Percentiles rank a stretch among this genome's conserved stretches.
These are phyloP conservation scores for Dactylorhiza incarnata DNA, from an alignment of 106 monocot genomes.

Conservation along the genomic window DNA sequence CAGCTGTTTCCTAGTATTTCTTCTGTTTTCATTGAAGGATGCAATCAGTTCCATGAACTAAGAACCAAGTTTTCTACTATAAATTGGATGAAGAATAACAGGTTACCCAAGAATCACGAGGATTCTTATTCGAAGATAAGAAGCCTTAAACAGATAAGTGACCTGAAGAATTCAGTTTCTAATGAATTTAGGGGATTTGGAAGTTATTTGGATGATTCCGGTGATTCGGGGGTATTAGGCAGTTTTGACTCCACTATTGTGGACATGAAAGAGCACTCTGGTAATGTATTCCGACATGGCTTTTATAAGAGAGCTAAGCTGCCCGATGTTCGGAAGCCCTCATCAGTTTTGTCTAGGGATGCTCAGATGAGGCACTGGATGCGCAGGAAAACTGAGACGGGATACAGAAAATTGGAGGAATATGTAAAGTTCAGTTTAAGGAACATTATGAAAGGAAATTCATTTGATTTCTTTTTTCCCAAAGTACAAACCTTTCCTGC, in stretches of 20 bases:
- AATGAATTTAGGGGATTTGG: constrained; percentile 27
- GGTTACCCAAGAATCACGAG: constrained; percentile 24
- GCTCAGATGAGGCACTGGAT: constrained; percentile 82
- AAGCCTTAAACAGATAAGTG: constrained; percentile 67
- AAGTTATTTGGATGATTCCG: constrained; percentile 28
- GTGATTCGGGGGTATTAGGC: constrained; percentile 18
- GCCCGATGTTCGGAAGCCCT: constrained; percentile 62
- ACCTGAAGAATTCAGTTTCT: constrained; percentile 28
- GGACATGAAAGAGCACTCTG: constrained; percentile 30
- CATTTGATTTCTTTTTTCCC: constrained; percentile 62
- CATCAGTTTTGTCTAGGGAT: constrained; percentile 69
- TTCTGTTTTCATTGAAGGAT: constrained; percentile 62
- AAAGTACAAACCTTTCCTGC: constrained; percentile 42
- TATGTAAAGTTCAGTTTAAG: constrained; percentile 63
- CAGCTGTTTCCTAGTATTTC: constrained; percentile 50
- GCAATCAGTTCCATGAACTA: constrained; percentile 73
- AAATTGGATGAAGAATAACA: constrained; percentile 47
- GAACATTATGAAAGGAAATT: constrained; percentile 84
- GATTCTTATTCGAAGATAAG: constrained; percentile 54
- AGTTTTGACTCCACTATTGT: constrained; percentile 13
- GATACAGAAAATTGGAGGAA: constrained; percentile 78
- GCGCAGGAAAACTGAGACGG: constrained; percentile 68
- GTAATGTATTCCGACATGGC: constrained; percentile 56
- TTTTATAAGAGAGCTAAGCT: constrained; percentile 77
- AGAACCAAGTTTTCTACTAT: constrained; percentile 46